Evolutionary conservation across 2,329 filamentous ascomycete genomes (phyloP).

Genomic region (Stachybotrys elegans): DNA sequence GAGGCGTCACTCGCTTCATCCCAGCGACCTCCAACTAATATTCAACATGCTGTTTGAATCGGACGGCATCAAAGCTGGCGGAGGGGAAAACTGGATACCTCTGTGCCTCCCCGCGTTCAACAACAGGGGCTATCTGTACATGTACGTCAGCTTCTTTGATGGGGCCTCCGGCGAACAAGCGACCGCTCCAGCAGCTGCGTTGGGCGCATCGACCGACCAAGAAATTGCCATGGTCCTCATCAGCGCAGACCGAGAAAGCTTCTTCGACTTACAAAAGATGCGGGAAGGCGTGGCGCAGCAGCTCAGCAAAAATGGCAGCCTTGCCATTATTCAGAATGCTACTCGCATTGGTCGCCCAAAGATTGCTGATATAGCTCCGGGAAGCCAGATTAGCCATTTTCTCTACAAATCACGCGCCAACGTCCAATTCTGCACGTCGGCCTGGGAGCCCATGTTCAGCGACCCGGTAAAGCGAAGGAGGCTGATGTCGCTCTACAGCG

Average conservation of each 20-base stretch:
- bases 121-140: slow-evolving; percentile 92
- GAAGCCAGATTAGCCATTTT: slow-evolving; percentile 81
- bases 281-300: slow-evolving; percentile 59
- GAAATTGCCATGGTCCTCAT: slow-evolving; percentile 91
- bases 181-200: slow-evolving; percentile 49
- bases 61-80: slow-evolving; percentile 82
- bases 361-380: slow-evolving; percentile 72
- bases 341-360: slow-evolving; percentile 65
- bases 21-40: slow-evolving; percentile 89
- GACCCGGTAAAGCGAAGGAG: slow-evolving; percentile 56
- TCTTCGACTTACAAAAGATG: slow-evolving; percentile 80
- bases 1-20: slow-evolving; percentile 90
- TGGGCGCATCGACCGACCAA: slow-evolving; percentile 62
- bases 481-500: slow-evolving; percentile 80
- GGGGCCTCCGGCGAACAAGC: slow-evolving; percentile 37
- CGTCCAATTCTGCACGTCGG: slow-evolving; percentile 92
- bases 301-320: slow-evolving; percentile 68
- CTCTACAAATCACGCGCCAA: slow-evolving; percentile 92
- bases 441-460: slow-evolving; percentile 64
- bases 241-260: slow-evolving; percentile 87
- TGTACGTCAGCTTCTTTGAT: slow-evolving; percentile 96
- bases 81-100: slow-evolving; percentile 95
- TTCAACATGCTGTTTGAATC: slow-evolving; percentile 99
- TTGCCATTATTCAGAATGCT: slow-evolving; percentile 69
- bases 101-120: slow-evolving; percentile 96